Evolutionary conservation across 805 yeast species (phyloP).

Genomic region (Suhomyces sp.): DNA sequence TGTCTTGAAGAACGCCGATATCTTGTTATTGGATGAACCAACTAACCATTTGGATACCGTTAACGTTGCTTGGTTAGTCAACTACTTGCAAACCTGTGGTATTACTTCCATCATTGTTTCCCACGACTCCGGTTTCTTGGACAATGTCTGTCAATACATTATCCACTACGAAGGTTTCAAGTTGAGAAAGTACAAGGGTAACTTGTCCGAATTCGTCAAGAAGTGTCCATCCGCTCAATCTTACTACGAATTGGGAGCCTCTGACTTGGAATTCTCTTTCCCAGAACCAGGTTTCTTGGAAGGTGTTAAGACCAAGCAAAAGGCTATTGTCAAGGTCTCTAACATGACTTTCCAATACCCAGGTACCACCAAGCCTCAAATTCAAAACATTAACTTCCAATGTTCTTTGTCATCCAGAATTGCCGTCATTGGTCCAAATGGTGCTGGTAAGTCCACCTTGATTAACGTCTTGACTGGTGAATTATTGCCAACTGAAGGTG

Average conservation of each 20-base stretch:
- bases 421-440: conserved; percentile 99
- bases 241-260: conserved; percentile 97
- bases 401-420: conserved; percentile 98
- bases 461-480: conserved; percentile 99
- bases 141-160: conserved; percentile 95
- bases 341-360: conserved; percentile 99
- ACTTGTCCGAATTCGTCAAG: conserved; percentile 97
- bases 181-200: conserved; percentile 99
- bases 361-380: conserved; percentile 97
- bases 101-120: conserved; percentile 98
- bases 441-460: conserved; percentile 99
- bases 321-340: conserved; percentile 97
- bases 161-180: conserved; percentile 99
- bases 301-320: conserved; percentile 99
- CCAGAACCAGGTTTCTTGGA: conserved; percentile 99
- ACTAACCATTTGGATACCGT: conserved; percentile 99
- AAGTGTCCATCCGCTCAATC: conserved; percentile 98
- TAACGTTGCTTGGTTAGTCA: conserved; percentile 99
- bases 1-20: conserved; percentile 96
- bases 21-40: conserved; percentile 97
- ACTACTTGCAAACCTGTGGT: conserved; percentile 98
- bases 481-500: conserved; percentile 96
- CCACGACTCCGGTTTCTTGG: conserved; percentile 99
- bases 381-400: conserved; percentile 90
- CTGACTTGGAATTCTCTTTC: conserved; percentile 94